phyloP scores from a whole-genome alignment of 257 asterid species.

The Ajuga chamaepitys region DNA sequence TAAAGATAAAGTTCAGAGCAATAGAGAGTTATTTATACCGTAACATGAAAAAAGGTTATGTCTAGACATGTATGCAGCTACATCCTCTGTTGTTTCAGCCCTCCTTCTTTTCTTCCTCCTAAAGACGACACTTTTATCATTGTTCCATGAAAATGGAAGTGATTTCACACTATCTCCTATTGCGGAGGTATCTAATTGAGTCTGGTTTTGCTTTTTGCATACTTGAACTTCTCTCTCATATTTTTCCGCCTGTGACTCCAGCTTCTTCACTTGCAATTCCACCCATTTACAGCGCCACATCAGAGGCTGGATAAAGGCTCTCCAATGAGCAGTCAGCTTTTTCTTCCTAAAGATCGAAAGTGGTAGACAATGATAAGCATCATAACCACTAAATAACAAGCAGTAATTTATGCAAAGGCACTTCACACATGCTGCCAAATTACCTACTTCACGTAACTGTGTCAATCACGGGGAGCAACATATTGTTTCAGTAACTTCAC shows the following conservation, averaged over 20 bases:
- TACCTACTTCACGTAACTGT: neutral
- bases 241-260: slow-evolving; percentile 34
- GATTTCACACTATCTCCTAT: slow-evolving; percentile 35
- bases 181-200: slow-evolving; percentile 18
- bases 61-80: slow-evolving; percentile 48
- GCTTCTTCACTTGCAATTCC: slow-evolving; percentile 61
- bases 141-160: slow-evolving; percentile 27
- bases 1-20: slow-evolving; percentile 2
- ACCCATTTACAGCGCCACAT: slow-evolving; percentile 87
- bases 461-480: too few relatives aligned
- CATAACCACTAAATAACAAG: neutral
- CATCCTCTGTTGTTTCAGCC: slow-evolving; percentile 38
- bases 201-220: slow-evolving; percentile 23
- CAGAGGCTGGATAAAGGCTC: slow-evolving; percentile 46
- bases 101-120: slow-evolving; percentile 65
- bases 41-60: slow-evolving; percentile 68
- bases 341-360: slow-evolving; percentile 42
- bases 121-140: slow-evolving; percentile 21
- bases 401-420: neutral
- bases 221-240: slow-evolving; percentile 51
- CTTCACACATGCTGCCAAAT: neutral
- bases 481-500: too few relatives aligned
- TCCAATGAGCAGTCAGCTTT: slow-evolving; percentile 67
- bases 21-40: slow-evolving; percentile 32
- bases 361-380: neutral